These are phyloP conservation scores for Pittosporum tobira DNA, from an alignment of 129 eudicot genomes.

Conservation along the genomic window DNA sequence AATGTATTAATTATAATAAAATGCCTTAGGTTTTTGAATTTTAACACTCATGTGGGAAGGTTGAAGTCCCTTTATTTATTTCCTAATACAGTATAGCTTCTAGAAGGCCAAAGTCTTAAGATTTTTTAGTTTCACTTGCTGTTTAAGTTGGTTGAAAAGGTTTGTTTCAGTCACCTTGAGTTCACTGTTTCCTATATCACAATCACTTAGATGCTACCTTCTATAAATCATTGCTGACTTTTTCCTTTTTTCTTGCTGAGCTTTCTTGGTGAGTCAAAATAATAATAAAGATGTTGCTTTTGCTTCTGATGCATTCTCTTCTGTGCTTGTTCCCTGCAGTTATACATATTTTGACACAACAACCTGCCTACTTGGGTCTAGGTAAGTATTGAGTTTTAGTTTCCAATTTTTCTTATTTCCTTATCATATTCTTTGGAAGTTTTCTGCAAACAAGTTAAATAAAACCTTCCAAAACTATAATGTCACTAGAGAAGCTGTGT, in stretches of 20 bases:
- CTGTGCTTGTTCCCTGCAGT: conserved; percentile 36
- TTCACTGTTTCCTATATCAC: background rate
- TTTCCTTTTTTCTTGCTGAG: too few relatives aligned
- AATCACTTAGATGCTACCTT: background rate
- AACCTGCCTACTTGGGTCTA: conserved; percentile 63
- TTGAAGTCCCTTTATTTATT: background rate
- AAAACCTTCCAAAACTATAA: background rate
- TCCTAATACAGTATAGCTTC: background rate
- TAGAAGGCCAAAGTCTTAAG: background rate
- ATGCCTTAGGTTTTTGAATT: background rate
- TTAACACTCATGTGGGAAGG: background rate
- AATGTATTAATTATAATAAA: background rate
- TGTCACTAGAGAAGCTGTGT: background rate
- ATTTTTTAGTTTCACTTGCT: background rate
- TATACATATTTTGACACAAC: conserved; percentile 59
- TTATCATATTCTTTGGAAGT: conserved; percentile 9
- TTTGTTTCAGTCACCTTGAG: background rate
- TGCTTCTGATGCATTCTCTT: background rate
- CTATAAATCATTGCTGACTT: background rate
- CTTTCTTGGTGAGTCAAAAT: background rate
- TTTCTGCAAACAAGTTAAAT: background rate
- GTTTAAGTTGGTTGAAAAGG: background rate
- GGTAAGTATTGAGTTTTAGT: conserved; percentile 32
- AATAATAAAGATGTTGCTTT: conserved; percentile 1
- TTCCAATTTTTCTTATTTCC: background rate